Percentiles rank a stretch among this genome's conserved stretches.
Conservation (phyloP, 495 filamentous ascomycete species). For the Aspergillus taichungensis region DNA sequence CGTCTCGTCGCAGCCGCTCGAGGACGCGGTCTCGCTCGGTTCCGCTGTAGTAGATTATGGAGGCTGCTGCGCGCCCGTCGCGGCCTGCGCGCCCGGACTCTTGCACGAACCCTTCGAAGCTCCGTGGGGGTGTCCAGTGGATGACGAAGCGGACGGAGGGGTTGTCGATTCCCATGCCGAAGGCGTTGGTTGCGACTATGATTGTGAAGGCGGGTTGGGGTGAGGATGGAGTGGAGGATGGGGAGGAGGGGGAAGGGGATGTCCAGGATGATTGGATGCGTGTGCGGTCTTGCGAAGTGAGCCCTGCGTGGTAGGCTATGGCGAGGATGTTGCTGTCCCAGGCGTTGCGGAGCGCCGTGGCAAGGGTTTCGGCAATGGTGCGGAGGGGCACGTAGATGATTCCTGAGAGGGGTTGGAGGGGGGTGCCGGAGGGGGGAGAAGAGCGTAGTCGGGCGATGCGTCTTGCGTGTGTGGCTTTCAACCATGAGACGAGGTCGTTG, state of each 20-base stretch:
- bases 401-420: constrained; percentile 55
- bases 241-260: constrained; percentile 41
- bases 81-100: constrained; percentile 88
- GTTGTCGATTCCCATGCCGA: constrained; percentile 98
- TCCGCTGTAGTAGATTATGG: constrained; percentile 80
- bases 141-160: constrained; percentile 87
- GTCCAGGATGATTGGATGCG: constrained; percentile 61
- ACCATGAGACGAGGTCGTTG: constrained; percentile 63
- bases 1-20: constrained; percentile 37
- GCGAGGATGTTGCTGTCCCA: constrained; percentile 30
- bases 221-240: neutral
- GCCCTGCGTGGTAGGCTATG: constrained; percentile 44
- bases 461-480: constrained; percentile 59
- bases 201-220: constrained; percentile 59
- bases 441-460: constrained; percentile 37
- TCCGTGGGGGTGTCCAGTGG: constrained; percentile 87
- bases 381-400: constrained; percentile 86
- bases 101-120: constrained; percentile 92
- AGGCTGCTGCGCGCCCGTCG: constrained; percentile 76
- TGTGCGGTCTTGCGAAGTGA: constrained; percentile 31
- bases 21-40: constrained; percentile 70
- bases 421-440: constrained; percentile 39
- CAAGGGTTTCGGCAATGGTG: constrained; percentile 65
- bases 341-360: constrained; percentile 29
- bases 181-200: constrained; percentile 90